Percentiles rank a stretch among this genome's conserved stretches.
Conservation (phyloP, 2,329 filamentous ascomycete genomes). For the Ophiostoma ips region DNA sequence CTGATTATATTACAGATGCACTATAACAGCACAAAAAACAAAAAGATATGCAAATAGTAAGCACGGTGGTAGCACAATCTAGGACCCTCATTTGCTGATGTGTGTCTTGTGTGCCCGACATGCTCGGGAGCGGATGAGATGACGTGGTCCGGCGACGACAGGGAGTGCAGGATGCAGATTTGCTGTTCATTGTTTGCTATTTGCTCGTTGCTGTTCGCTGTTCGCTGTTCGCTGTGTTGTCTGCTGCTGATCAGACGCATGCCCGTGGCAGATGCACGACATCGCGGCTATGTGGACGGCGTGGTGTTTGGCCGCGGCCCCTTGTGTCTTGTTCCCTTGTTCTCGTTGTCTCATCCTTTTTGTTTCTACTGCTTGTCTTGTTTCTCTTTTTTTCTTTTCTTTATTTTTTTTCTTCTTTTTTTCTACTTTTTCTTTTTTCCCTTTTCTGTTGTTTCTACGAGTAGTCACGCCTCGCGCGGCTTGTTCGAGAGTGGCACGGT, state of each 20-base stretch:
- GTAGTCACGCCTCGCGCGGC: background rate
- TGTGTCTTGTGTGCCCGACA: background rate
- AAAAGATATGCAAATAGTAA: background rate
- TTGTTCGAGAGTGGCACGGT: background rate
- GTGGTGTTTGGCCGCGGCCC: background rate
- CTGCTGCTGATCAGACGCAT: background rate
- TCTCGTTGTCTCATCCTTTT: too few relatives aligned
- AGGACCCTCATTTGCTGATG: background rate
- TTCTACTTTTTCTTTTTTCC: too few relatives aligned
- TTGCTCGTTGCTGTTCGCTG: too few relatives aligned
- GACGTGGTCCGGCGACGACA: slow-evolving; percentile 4
- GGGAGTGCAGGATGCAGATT: too few relatives aligned
- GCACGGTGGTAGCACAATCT: background rate
- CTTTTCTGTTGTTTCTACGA: too few relatives aligned
- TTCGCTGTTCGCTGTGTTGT: too few relatives aligned
- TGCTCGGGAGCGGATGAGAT: slow-evolving; percentile 1
- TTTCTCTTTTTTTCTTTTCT: background rate
- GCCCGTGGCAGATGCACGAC: slow-evolving; percentile 4
- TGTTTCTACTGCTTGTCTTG: too few relatives aligned
- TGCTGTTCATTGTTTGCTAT: background rate
- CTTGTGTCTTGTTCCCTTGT: background rate
- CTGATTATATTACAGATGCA: background rate
- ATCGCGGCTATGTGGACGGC: slow-evolving; percentile 5
- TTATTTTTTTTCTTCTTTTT: too few relatives aligned
- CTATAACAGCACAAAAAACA: background rate